Base-by-base conservation (phyloP, 2,329 filamentous ascomycete species). In the Colletotrichum lupini region DNA sequence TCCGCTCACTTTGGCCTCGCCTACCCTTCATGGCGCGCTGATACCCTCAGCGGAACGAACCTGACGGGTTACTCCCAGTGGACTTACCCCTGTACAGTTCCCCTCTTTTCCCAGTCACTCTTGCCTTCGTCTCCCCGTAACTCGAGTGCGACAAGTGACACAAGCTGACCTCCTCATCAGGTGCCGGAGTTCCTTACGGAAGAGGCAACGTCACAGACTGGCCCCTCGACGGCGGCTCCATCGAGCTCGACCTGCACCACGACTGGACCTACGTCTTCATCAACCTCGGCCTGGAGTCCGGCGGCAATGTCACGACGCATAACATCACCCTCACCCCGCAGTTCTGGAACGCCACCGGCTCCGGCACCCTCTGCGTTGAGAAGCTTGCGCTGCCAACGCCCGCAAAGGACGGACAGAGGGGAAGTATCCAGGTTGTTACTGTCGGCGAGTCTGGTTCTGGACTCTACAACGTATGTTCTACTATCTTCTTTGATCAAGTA, bases 351-450 rank as follows among this genome's bases (percentile, higher is more conserved):
- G 89, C 81, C 78, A 91, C 83, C 81, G 93, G 78, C 82, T 83
- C 88, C 22, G 92, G 93, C 59, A 86, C 87, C 59, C 91, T 95
- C 78, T 95, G 93, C 82, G 77, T 95, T 14, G 88, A 90, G 9
- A 81, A 86, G 74, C 83, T 95, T 16, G 79, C 82, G 35, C 81
- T 93, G 4, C 90, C 91, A 6, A 77, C 79, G 22, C 85, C 85
- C 61, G 81, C 92, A 49, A 80, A 80, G 28, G 90, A 93, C 49
- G 93, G 93, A 55, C 87, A 88, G 75, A 85, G 89, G 60, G 93
- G 88, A 16, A 92, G 90, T 37, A 84, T 95, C 68, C 93, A 95
- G 83, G 90, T 95, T 64, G 87, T 94, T 46, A 92, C 90, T 4
- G 85, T 90, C 59, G 91, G 90, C 32, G 85, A 88, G 26, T 84